phyloP scores from a whole-genome alignment of 768 basidiomycete species.

The Trametes cingulata region DNA sequence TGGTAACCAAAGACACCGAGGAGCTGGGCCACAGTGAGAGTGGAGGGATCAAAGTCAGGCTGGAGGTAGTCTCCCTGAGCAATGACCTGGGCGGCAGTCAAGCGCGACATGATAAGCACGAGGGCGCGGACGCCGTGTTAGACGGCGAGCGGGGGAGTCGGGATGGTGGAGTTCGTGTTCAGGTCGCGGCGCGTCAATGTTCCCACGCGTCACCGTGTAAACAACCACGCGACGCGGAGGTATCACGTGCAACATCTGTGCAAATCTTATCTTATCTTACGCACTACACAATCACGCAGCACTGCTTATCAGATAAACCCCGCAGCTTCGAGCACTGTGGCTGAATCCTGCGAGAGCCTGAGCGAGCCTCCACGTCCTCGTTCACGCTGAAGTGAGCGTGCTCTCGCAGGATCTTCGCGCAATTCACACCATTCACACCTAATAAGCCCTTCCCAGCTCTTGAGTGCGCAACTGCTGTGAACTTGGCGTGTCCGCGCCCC shows the following conservation, averaged over 20 bases:
- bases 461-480: background rate
- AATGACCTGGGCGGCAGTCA: constrained; percentile 80
- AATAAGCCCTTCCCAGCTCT: background rate
- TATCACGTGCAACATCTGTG: no score
- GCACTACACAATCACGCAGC: no score
- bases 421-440: constrained; percentile 9
- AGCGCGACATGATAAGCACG: constrained; percentile 58
- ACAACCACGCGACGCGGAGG: constrained; percentile 15
- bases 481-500: constrained; percentile 2
- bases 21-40: constrained; percentile 79
- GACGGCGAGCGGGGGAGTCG: constrained; percentile 13
- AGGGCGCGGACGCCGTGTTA: constrained; percentile 21
- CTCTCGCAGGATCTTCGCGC: background rate
- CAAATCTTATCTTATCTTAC: no score
- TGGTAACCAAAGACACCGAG: constrained; percentile 78
- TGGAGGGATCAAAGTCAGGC: constrained; percentile 70
- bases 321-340: no score
- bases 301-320: constrained; percentile 11
- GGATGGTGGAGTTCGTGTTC: constrained; percentile 24
- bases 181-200: constrained; percentile 26
- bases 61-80: constrained; percentile 76
- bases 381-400: background rate
- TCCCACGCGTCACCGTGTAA: constrained; percentile 24
- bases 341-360: background rate
- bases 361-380: constrained; percentile 1